Percentiles rank a stretch among this genome's conserved stretches.
phyloP scores from a whole-genome alignment of 73 alveolate species.

The Tetrahymena malaccensis region DNA sequence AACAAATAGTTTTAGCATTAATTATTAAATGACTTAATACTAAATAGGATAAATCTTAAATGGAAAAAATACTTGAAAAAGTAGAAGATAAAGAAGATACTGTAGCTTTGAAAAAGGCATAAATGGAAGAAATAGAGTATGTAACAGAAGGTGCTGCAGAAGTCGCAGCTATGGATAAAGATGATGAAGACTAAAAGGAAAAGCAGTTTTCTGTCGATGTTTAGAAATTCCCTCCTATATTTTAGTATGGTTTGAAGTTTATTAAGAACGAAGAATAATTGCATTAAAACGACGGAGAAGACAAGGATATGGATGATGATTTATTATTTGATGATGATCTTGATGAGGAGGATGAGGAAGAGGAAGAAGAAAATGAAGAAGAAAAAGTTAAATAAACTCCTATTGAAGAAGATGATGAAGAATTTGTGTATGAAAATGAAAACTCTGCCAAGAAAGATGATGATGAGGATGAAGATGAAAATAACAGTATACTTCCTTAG shows the following conservation, averaged over 20 bases:
- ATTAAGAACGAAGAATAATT: neutral
- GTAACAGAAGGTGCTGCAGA: slow-evolving; percentile 21
- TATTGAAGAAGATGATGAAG: neutral
- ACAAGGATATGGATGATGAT: neutral
- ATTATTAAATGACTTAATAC: neutral
- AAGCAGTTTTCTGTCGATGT: neutral
- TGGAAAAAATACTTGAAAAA: slow-evolving; percentile 23
- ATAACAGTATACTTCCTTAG: neutral
- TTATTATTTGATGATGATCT: neutral
- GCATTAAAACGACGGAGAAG: neutral
- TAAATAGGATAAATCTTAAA: slow-evolving; percentile 5
- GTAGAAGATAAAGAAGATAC: slow-evolving; percentile 36
- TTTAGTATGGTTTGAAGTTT: slow-evolving; percentile 26
- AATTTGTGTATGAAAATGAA: neutral
- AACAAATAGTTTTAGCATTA: neutral
- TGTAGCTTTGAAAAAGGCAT: slow-evolving; percentile 21
- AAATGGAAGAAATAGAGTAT: slow-evolving; percentile 27
- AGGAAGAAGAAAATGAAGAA: neutral
- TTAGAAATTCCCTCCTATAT: slow-evolving; percentile 21
- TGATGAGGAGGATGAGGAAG: neutral
- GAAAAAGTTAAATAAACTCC: neutral
- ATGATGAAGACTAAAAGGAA: slow-evolving; percentile 8
- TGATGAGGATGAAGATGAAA: neutral
- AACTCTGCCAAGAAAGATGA: neutral
- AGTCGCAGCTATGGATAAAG: slow-evolving; percentile 23